These are phyloP conservation scores for Echinochloa phyllopogon DNA, from an alignment of 176 grass and related monocot species.

Conservation along the genomic window DNA sequence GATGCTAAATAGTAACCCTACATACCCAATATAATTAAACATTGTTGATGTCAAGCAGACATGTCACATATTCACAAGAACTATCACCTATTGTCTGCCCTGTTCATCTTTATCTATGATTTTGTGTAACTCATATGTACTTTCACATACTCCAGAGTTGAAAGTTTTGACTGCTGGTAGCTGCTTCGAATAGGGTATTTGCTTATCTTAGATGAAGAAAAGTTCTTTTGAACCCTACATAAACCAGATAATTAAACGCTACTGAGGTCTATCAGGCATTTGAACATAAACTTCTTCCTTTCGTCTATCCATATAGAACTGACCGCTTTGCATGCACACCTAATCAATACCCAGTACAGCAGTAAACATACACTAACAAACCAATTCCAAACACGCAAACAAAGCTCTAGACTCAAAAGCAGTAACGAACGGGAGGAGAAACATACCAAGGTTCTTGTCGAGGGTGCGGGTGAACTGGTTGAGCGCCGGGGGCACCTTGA, in stretches of 20 bases:
- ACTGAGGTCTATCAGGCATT: not conserved
- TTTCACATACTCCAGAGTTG: not conserved
- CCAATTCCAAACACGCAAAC: not conserved
- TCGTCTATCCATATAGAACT: not conserved
- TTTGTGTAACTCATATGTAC: not conserved
- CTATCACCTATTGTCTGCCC: not conserved
- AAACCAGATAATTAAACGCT: not conserved
- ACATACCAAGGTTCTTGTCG: slow-evolving; percentile 86
- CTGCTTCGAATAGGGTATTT: not conserved
- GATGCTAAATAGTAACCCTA: not conserved
- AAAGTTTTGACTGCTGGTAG: not conserved
- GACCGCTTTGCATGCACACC: not conserved
- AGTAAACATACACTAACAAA: not conserved
- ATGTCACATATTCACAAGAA: not conserved
- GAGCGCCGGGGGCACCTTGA: slow-evolving; percentile 85
- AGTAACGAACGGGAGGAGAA: not conserved
- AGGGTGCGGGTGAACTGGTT: slow-evolving; percentile 97
- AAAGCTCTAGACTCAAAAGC: not conserved
- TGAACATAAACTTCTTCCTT: not conserved
- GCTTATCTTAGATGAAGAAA: not conserved
- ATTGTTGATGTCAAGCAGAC: not conserved
- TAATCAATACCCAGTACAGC: not conserved
- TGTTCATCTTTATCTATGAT: not conserved
- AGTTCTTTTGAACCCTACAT: not conserved
- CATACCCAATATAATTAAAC: not conserved